A percentile compares a stretch with the other conserved stretches of the same genome.
Evolutionary conservation across 495 filamentous ascomycete species (phyloP).

Genomic region (Penicillium subrubescens): DNA sequence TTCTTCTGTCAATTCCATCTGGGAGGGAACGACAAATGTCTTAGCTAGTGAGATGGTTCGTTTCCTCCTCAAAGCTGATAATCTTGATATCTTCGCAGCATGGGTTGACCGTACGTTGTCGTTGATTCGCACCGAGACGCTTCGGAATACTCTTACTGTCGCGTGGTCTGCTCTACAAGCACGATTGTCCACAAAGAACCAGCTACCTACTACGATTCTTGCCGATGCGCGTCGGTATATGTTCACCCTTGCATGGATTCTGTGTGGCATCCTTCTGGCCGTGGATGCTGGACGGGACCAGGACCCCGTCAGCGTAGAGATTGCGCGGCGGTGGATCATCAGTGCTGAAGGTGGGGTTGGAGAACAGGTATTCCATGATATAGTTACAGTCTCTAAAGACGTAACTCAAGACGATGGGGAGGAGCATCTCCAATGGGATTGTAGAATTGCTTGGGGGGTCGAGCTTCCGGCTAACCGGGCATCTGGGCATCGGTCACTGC

Average conservation of each 20-base stretch:
- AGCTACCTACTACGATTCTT: conserved; percentile 19
- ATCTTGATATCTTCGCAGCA: conserved; percentile 41
- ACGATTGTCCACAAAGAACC: conserved; percentile 16
- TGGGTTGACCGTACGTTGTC: conserved; percentile 43
- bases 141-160: conserved; percentile 18
- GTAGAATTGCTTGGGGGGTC: conserved; percentile 36
- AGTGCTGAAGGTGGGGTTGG: conserved; percentile 32
- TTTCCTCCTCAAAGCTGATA: conserved; percentile 51
- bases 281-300: conserved; percentile 36
- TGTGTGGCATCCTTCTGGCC: conserved; percentile 31
- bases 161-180: conserved; percentile 21
- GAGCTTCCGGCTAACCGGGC: conserved; percentile 30
- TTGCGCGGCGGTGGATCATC: conserved; percentile 39
- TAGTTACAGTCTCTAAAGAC: conserved; percentile 17
- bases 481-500: conserved; percentile 33
- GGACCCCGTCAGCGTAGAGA: conserved; percentile 30
- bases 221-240: conserved; percentile 40
- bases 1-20: conserved; percentile 65
- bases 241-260: conserved; percentile 40
- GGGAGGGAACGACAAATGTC: conserved; percentile 78
- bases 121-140: conserved; percentile 13
- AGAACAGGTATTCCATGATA: conserved; percentile 34
- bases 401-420: conserved; percentile 3
- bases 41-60: conserved; percentile 62
- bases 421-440: conserved; percentile 34